A percentile compares a stretch with the other conserved stretches of the same genome.
Evolutionary conservation across 257 asterid species (phyloP).

Genomic region (Solanum peruvianum): DNA sequence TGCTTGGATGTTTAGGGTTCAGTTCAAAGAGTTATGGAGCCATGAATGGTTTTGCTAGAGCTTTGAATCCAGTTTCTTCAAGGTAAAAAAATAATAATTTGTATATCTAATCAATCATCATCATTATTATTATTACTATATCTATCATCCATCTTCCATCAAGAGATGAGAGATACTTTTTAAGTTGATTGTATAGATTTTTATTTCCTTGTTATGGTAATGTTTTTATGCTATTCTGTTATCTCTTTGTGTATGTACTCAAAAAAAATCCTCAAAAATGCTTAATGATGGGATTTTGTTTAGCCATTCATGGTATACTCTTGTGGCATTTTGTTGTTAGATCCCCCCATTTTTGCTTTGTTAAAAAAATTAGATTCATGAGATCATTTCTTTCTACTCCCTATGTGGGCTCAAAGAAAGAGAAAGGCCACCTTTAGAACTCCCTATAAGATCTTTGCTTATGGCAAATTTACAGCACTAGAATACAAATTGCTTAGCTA

Average conservation of each 20-base stretch:
- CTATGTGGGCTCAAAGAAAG: not conserved
- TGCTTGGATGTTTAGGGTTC: conserved; percentile 87
- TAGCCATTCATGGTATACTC: conserved; percentile 10
- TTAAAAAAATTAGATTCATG: not conserved
- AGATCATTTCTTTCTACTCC: not conserved
- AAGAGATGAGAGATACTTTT: not conserved
- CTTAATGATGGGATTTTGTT: not conserved
- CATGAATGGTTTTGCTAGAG: conserved; percentile 70
- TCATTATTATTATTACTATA: not conserved
- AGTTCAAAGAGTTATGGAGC: conserved; percentile 90
- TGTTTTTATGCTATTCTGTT: not conserved
- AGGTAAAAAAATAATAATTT: conserved; percentile 18
- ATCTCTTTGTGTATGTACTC: not conserved
- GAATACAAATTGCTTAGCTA: not conserved
- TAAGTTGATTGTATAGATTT: not conserved
- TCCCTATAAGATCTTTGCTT: not conserved
- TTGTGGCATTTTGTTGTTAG: not conserved
- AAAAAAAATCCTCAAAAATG: not conserved
- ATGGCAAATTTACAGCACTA: not conserved
- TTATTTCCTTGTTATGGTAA: not conserved
- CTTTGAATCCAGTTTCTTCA: conserved; percentile 79
- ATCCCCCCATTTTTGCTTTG: not conserved
- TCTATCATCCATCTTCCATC: not conserved
- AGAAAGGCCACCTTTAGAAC: not conserved
- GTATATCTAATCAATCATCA: not conserved